Percentiles rank a stretch among this genome's conserved stretches.
These are phyloP conservation scores for Cladosporium velox DNA, from an alignment of 2,329 filamentous ascomycete species.

Conservation along the genomic window DNA sequence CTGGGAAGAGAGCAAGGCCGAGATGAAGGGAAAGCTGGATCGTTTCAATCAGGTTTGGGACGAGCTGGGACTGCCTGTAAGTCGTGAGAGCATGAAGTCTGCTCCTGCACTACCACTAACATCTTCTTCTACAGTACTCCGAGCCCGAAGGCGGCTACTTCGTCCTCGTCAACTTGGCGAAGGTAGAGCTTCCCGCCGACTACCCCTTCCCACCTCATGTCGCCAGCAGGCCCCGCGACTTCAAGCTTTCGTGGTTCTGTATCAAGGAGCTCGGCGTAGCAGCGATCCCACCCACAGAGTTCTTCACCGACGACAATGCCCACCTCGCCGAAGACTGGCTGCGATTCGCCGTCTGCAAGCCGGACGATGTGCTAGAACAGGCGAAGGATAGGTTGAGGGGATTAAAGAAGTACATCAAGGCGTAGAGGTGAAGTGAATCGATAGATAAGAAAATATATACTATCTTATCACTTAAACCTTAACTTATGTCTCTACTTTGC, in stretches of 20 bases:
- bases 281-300: constrained; percentile 94
- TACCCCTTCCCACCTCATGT: constrained; percentile 92
- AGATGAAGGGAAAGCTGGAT: constrained; percentile 89
- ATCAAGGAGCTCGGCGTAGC: constrained; percentile 96
- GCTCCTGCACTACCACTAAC: not conserved
- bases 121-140: constrained; percentile 59
- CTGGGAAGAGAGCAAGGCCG: constrained; percentile 78
- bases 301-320: constrained; percentile 84
- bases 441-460: not conserved
- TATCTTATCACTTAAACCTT: too few species aligned
- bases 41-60: constrained; percentile 71
- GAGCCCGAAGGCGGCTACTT: constrained; percentile 98
- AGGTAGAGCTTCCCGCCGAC: constrained; percentile 77
- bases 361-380: constrained; percentile 69
- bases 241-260: constrained; percentile 93
- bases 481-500: too few species aligned
- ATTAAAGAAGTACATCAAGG: constrained; percentile 51
- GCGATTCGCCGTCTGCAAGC: constrained; percentile 94
- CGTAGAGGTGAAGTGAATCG: not conserved
- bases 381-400: constrained; percentile 53
- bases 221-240: constrained; percentile 81
- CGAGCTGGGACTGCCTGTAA: constrained; percentile 48
- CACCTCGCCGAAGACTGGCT: constrained; percentile 90
- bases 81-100: not conserved
- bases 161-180: constrained; percentile 88